Evolutionary conservation across 768 basidiomycete species (phyloP).

Genomic region (Suillus tomentosus): DNA sequence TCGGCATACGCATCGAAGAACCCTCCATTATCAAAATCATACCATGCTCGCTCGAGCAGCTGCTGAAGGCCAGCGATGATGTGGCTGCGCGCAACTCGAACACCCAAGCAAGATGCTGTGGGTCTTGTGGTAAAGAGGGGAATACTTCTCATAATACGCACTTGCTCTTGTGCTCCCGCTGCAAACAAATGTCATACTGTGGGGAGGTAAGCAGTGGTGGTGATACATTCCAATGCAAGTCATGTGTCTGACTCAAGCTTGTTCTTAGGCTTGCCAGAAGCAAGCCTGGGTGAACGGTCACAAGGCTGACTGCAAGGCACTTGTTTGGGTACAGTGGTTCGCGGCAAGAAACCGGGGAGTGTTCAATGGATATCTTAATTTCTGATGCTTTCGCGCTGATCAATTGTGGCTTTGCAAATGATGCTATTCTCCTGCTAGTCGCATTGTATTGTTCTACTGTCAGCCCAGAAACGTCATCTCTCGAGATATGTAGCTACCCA

Average conservation of each 20-base stretch:
- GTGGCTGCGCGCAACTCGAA: background rate
- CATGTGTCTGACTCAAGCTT: background rate
- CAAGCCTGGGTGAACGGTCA: background rate
- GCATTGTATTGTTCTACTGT: too few species aligned
- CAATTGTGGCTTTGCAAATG: background rate
- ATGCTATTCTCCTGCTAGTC: background rate
- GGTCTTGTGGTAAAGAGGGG: background rate
- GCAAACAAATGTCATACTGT: slow-evolving; percentile 3
- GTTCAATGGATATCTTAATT: background rate
- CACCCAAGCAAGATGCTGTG: background rate
- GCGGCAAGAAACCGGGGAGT: background rate
- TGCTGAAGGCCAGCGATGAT: slow-evolving; percentile 1
- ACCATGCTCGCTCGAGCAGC: slow-evolving; percentile 1
- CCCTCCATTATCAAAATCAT: slow-evolving; percentile 4
- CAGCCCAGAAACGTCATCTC: too few species aligned
- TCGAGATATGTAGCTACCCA: too few species aligned
- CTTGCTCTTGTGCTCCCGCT: slow-evolving; percentile 1
- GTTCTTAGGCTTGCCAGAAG: background rate
- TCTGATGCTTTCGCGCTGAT: background rate
- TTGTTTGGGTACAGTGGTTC: background rate
- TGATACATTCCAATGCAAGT: too few species aligned
- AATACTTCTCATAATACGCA: background rate
- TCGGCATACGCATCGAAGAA: slow-evolving; percentile 15
- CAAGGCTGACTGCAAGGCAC: slow-evolving; percentile 1
- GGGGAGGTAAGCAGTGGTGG: background rate